Evolutionary conservation across 257 asterid species (phyloP), one percentile per base, ranked within the genome.

Genomic region (Solanum arcanum): DNA sequence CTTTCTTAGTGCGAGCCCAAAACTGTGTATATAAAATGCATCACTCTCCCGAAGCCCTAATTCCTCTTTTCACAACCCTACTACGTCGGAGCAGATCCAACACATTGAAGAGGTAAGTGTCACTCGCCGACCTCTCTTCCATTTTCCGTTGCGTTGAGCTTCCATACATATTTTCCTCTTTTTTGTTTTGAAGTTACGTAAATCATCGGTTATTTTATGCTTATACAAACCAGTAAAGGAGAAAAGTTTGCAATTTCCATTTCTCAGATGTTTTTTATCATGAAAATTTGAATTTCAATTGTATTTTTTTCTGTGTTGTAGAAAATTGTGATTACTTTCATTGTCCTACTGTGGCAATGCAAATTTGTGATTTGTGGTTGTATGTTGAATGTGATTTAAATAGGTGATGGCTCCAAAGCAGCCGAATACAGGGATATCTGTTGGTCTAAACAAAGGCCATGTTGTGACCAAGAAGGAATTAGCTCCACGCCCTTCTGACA

Each of bases 401-500:
- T 76, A 49, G 93, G 91, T 18, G 52, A 92, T 91, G 94, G 92
- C 95, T 86, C 94, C 94, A 9, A 91, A 91, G 86, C 90, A 87
- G 90, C 89, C 92, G 1, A 92, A 90, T 86, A 90, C 91, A 62
- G 95, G 95, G 23, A 11, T 92, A 6, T 91, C 88, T 35, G 93
- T 91, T 37, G 95, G 95, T 12, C 80, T 90, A 90, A 92, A 92
- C 86, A 90, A 88, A 56, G 95, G 94, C 14, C 95, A 92, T 86
- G 89, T 92, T 39, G 93, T 88, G 25, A 92, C 93, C 66, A 90
- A 90, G 1, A 90, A 91, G 91, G 92, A 91, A 75, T 68, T 92
- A 81, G 93, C 92, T 9, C 92, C 92, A 1, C 94, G 93, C 59
- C 94, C 93, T 60, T 91, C 92, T 1, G 92, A 88, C 21, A 88